Conservation (phyloP, 106 monocot species). For the Apostasia ramifera region DNA sequence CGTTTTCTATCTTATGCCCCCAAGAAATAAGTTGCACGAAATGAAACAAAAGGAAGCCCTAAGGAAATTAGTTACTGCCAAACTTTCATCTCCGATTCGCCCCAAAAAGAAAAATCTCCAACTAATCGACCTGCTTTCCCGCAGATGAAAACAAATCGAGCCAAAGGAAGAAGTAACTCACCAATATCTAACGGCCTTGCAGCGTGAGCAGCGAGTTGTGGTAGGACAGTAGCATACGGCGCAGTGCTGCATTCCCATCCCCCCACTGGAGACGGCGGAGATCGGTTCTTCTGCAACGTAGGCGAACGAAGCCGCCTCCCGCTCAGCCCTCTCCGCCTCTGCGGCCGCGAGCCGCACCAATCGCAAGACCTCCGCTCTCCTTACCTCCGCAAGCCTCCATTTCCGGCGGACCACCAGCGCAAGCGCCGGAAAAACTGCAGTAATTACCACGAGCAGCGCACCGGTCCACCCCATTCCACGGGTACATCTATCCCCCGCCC, state of each 20-base stretch:
- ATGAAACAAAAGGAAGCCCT: too few species aligned
- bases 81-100: too few species aligned
- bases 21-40: too few species aligned
- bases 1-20: too few species aligned
- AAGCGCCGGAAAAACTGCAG: not conserved
- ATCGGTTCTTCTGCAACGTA: not conserved
- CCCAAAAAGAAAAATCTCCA: too few species aligned
- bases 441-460: not conserved
- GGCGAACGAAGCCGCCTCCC: not conserved
- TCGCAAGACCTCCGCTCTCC: constrained; percentile 4
- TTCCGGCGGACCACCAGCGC: constrained; percentile 6
- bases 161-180: not conserved
- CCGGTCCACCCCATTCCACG: constrained; percentile 5
- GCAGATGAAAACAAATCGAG: not conserved
- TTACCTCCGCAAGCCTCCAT: constrained; percentile 5
- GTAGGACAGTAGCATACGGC: constrained; percentile 6
- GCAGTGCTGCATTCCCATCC: not conserved
- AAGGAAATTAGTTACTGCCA: too few species aligned
- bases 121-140: too few species aligned
- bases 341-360: constrained; percentile 4
- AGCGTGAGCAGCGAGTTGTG: constrained; percentile 11
- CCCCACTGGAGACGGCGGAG: not conserved
- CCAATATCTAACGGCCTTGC: constrained; percentile 11
- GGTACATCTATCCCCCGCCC: constrained; percentile 7
- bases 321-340: constrained; percentile 9